Evolutionary conservation across 2,329 filamentous ascomycete genomes (phyloP).

Genomic region (Penicillium sp.): DNA sequence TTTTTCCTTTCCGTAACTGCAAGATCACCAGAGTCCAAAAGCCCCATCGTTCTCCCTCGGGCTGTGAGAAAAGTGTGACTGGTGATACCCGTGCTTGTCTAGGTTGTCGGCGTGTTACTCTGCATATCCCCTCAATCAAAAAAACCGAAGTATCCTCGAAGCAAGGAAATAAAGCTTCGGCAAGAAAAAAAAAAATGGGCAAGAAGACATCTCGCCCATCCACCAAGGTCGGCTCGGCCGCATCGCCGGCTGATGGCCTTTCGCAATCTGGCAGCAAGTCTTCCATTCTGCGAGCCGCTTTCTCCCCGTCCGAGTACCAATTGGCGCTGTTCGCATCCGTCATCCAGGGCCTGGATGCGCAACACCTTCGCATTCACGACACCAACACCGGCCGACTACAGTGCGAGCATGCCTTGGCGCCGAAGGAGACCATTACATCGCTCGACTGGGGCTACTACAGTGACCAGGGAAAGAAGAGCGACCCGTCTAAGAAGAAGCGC

Average conservation of each 20-base stretch:
- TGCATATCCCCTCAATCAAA: constrained; percentile 17
- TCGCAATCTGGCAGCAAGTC: constrained; percentile 42
- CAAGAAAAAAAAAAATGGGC: constrained; percentile 38
- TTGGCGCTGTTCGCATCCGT: constrained; percentile 52
- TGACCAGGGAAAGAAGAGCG: constrained; percentile 32
- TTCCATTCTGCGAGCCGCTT: constrained; percentile 48
- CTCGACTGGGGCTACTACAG: constrained; percentile 50
- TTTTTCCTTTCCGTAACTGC: constrained; percentile 35
- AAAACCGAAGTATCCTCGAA: background rate
- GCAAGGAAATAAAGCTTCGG: constrained; percentile 11
- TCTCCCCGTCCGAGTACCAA: constrained; percentile 49
- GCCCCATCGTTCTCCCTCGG: constrained; percentile 16
- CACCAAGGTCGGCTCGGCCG: constrained; percentile 44
- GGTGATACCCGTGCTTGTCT: constrained; percentile 5
- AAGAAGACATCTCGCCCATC: constrained; percentile 44
- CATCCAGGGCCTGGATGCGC: constrained; percentile 50
- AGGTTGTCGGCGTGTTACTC: constrained; percentile 1
- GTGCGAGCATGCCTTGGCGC: constrained; percentile 48
- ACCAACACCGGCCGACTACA: constrained; percentile 48
- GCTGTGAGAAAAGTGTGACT: constrained; percentile 13
- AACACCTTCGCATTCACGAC: constrained; percentile 52
- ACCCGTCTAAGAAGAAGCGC: constrained; percentile 49
- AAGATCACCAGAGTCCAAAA: constrained; percentile 29
- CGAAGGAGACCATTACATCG: constrained; percentile 47
- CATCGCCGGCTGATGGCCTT: constrained; percentile 35